Base-by-base conservation (phyloP, 75 land plant species). In the Picea sitchensis region DNA sequence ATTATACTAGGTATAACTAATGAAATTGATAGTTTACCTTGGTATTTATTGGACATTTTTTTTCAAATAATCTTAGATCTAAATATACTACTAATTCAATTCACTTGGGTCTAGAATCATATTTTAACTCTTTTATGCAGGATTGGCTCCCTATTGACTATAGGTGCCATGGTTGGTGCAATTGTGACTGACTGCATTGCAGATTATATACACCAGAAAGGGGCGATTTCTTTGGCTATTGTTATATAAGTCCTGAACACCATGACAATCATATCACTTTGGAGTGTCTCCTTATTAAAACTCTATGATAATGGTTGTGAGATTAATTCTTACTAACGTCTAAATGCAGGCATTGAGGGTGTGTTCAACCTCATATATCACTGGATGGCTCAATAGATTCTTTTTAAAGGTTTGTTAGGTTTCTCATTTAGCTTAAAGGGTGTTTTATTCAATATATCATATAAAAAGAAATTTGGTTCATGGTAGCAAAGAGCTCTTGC, bases 151-250 rank as follows among this genome's bases (percentile, higher is more conserved):
- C 87, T 92, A 20, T 34, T 92, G 68, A 92, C 85, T 17, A 87
- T 90, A 78, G 95, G 96, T 62, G 92, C 91, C 56, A 92, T 94
- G 95, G 75, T 88, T 77, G 94, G 96, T 57, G 96, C 96, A 73
- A 75, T 86, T 5, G 81, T 82, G 2, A 94, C 92, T 77, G 94
- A 94, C 0, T 81, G 76, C 2, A 78, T 92, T 65, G 92, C 91
- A 11, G 94, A 92, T 76, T 76, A 67, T 23, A 36, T 87, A 36
- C 94, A 94, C 17, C 83, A 94, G 34, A 90, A 90, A 87, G 81
- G 87, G 85, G 96, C 92, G 80, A 82, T 85, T 74, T 14, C 18
- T 36, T 26, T 30, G 41, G 26, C 0, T 26, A 26, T 0, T 26
- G 26, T 26, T 26, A 26, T 26, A 0, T 26, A 26, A 26, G 26